These are phyloP conservation scores for Leucoagaricus sp. DNA, from an alignment of 1,284 basidiomycete genomes.

Conservation along the genomic window DNA sequence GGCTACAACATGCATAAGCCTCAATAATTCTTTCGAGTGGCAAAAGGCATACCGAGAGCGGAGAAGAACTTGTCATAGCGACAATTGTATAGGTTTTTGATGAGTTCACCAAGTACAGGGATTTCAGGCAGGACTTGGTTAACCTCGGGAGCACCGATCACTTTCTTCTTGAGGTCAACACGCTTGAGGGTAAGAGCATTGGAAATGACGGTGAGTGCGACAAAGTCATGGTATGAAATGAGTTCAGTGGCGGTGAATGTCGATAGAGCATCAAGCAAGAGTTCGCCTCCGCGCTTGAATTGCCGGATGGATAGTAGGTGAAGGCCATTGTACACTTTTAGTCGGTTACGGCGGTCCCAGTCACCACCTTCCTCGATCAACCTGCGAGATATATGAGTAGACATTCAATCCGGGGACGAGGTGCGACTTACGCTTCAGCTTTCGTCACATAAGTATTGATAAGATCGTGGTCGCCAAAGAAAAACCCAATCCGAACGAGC, in stretches of 20 bases:
- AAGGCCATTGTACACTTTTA: slow-evolving; percentile 94
- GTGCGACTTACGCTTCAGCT: slow-evolving; percentile 73
- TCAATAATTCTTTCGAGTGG: not conserved
- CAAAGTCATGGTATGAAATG: slow-evolving; percentile 90
- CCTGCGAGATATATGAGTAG: slow-evolving; percentile 38
- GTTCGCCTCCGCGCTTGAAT: slow-evolving; percentile 72
- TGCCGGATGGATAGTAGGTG: slow-evolving; percentile 86
- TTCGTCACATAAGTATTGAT: slow-evolving; percentile 76
- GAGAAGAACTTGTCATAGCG: slow-evolving; percentile 95
- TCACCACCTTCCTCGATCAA: slow-evolving; percentile 96
- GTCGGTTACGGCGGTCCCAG: slow-evolving; percentile 95
- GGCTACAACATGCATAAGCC: slow-evolving; percentile 43
- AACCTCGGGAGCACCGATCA: slow-evolving; percentile 72
- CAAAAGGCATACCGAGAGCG: slow-evolving; percentile 64
- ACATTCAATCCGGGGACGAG: not conserved
- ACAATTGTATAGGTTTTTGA: slow-evolving; percentile 85
- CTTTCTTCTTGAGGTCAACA: slow-evolving; percentile 91
- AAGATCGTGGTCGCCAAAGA: slow-evolving; percentile 82
- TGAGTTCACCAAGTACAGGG: slow-evolving; percentile 68
- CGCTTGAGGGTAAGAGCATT: slow-evolving; percentile 79
- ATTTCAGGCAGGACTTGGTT: slow-evolving; percentile 72
- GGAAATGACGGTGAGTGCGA: slow-evolving; percentile 83
- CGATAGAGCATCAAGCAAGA: slow-evolving; percentile 88
- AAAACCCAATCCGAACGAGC: slow-evolving; percentile 89
- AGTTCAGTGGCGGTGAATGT: slow-evolving; percentile 96